Evolutionary conservation across 306 rosid species (phyloP).

Genomic region (Dicorynia guianensis): DNA sequence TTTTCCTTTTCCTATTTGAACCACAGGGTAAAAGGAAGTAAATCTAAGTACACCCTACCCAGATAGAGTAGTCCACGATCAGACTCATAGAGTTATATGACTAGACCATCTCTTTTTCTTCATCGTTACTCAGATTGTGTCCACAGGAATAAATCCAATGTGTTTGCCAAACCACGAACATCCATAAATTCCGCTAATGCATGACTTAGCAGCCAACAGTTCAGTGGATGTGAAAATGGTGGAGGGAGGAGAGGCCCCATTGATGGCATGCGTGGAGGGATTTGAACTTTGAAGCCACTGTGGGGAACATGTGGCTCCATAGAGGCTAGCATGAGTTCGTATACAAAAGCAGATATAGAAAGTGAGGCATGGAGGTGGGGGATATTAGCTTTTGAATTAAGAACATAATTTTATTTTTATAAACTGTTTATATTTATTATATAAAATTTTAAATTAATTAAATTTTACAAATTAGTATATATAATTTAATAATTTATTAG

Average conservation of each 20-base stretch:
- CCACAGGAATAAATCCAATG: conserved; percentile 5
- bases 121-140: conserved; percentile 31
- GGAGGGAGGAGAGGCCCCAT: conserved; percentile 29
- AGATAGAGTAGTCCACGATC: conserved; percentile 6
- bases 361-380: conserved; percentile 10
- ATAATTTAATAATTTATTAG: too few relatives aligned
- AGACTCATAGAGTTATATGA: conserved; percentile 3
- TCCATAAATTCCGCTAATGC: conserved; percentile 26
- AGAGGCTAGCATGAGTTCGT: conserved; percentile 42
- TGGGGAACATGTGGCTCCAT: conserved; percentile 45
- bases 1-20: too few relatives aligned
- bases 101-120: conserved; percentile 21
- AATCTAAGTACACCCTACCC: background rate
- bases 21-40: too few relatives aligned
- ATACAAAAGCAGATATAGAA: conserved; percentile 22
- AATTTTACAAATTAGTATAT: too few relatives aligned
- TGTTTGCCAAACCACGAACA: conserved; percentile 40
- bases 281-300: conserved; percentile 32
- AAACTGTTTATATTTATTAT: too few relatives aligned
- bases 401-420: too few relatives aligned
- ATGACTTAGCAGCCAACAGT: background rate
- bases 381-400: conserved; percentile 4
- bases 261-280: conserved; percentile 31
- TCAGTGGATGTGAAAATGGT: conserved; percentile 18
- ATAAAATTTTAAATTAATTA: too few relatives aligned